Base-by-base conservation (phyloP, 371 early-diverging fungal genomes). In the Mortierella sp. region DNA sequence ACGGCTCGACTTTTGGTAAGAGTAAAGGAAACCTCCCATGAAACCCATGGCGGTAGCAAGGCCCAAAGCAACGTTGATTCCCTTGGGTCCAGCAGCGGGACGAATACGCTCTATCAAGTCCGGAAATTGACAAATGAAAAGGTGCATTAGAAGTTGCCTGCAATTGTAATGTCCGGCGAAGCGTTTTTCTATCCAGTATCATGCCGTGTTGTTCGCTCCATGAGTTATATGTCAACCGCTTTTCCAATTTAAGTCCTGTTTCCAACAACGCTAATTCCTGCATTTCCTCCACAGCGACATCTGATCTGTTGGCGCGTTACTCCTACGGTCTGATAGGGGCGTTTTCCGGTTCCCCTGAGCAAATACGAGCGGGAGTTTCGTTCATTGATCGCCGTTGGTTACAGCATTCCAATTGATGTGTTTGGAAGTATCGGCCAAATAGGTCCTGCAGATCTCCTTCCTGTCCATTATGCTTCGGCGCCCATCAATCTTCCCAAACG, bases 1-100 rank as follows among this genome's bases (percentile, higher is more conserved):
- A 95, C 95, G 84, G 79, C 93, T 93, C 79, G 91, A 91, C 80
- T 89, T 88, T 77, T 94, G 94, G 82, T 94, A 95, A 50, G 94
- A 92, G 76, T 89, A 90, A 76, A 95, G 89, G 91, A 95, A 95
- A 77, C 94, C 94, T 73, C 93, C 94, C 77, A 93, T 81, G 55
- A 92, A 90, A 74, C 94, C 94, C 55, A 94, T 19, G 45, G 91
- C 75, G 11, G 92, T 89, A 38, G 90, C 90, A 70, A 91, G 42
- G 73, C 90, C 89, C 74, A 94, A 88, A 54, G 92, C 92, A 58
- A 90, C 60, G 75, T 90, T 90, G 60, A 92, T 72, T 76, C 89
- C 88, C 78, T 90, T 90, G 72, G 83, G 80, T 63, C 88, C 84
- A 54, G 88, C 83, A 45, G 89, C 91, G 21, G 81, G 84, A 42